Evolutionary conservation across 2,329 filamentous ascomycete genomes (phyloP), one percentile per base, ranked within the genome.

Genomic region (Hymenoscyphus repandus): DNA sequence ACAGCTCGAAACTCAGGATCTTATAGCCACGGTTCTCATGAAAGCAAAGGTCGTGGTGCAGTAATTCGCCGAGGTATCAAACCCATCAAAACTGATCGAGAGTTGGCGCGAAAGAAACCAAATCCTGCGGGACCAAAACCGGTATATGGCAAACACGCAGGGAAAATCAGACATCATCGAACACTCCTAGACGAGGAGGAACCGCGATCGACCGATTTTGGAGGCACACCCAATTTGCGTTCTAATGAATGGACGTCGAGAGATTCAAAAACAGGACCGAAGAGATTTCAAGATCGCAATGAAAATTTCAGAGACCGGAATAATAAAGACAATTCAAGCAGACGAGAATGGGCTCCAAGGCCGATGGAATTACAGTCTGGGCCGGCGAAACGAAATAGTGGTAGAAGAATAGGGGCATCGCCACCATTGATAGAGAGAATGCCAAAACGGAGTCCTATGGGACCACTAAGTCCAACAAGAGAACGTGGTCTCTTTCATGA

Each of bases 1-100:
- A 20, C 52, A 47, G 33, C 47, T 50, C 53, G 50, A 51, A 7
- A 55, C 58, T 65, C 52, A 60, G 34, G 52, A 41, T 5, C 30
- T 51, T 13, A 13, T 33, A 12, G 17, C 36, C 17, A 27, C 39
- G 18, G 12, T 15, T n/a, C 10, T 12, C 4, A 37, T 5, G 27
- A 18, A 12, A 39, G 31, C 12, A 5, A 20, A 43, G 38, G 22
- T 5, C 31, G 18, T 13, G 43, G 36, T 20, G 22, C 27, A 31
- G 33, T 15, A 31, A 52, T 52, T 34, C 20, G 32, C n/a, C 39
- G 40, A 17, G 50, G 50, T 2, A 43, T 41, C 10, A 53, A 53
- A 38, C 20, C 34, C 6, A 33, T 50, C n/a, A 53, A 46, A 36
- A 42, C 51, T 9, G 32, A 53, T 34, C 18, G 13, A 37, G 36